These are phyloP conservation scores for Apiospora hydei DNA, from an alignment of 2,329 filamentous ascomycete genomes.

Conservation along the genomic window DNA sequence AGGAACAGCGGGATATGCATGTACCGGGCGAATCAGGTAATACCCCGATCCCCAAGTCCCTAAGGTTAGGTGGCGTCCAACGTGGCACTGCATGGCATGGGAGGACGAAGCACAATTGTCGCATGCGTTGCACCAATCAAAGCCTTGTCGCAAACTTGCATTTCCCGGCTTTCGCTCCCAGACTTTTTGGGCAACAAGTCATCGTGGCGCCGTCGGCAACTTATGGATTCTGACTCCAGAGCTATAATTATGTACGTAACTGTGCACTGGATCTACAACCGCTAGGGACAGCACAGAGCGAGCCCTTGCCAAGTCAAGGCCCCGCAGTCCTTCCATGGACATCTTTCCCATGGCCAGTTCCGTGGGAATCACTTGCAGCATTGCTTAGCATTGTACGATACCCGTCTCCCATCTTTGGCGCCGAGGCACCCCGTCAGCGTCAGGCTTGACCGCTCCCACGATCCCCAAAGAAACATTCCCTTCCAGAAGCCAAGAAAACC, in stretches of 20 bases:
- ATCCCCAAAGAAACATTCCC: background rate
- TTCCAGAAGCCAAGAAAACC: background rate
- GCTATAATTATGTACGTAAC: background rate
- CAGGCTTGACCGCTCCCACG: background rate
- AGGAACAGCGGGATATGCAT: background rate
- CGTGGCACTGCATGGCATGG: slow-evolving; percentile 10
- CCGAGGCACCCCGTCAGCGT: background rate
- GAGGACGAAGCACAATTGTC: background rate
- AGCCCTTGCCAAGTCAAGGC: background rate
- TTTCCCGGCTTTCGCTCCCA: background rate
- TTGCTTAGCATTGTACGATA: too few relatives aligned
- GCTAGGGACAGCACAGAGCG: background rate
- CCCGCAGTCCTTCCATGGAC: background rate
- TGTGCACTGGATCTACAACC: background rate
- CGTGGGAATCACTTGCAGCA: too few relatives aligned
- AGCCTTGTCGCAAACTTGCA: background rate
- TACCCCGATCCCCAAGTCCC: too few relatives aligned
- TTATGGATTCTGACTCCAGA: too few relatives aligned
- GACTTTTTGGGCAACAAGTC: background rate
- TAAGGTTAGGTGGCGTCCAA: background rate
- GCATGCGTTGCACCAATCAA: slow-evolving; percentile 15
- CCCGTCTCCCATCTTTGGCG: background rate
- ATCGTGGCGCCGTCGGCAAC: too few relatives aligned
- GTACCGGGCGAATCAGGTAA: background rate
- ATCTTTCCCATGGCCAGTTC: too few relatives aligned